phyloP scores from a whole-genome alignment of 202 grass and related monocot genomes.

The Schoenoplectus triqueter region DNA sequence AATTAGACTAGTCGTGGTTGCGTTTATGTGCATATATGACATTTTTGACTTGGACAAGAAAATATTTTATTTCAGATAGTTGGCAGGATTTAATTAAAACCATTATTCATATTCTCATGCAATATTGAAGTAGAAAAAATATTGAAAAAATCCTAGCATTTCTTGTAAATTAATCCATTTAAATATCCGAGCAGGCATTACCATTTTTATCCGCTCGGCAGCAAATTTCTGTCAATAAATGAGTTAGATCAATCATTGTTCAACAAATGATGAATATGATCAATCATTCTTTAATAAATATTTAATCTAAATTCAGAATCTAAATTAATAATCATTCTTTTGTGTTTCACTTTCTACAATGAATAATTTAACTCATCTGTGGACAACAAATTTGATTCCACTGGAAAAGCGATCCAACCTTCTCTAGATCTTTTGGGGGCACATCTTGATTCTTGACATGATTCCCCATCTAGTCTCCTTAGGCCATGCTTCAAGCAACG shows the following conservation, averaged over 20 bases:
- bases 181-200: neutral
- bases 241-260: too few relatives aligned
- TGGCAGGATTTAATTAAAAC: neutral
- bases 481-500: conserved; percentile 57
- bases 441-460: conserved; percentile 6
- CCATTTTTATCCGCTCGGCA: too few relatives aligned
- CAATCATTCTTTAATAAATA: too few relatives aligned
- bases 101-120: too few relatives aligned
- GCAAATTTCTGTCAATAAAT: too few relatives aligned
- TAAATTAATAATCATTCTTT: too few relatives aligned
- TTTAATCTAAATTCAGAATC: too few relatives aligned
- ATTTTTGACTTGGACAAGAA: neutral
- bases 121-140: neutral
- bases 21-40: neutral
- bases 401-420: neutral
- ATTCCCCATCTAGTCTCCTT: neutral
- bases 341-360: too few relatives aligned
- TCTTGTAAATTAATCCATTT: neutral
- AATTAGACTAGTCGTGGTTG: neutral
- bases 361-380: too few relatives aligned
- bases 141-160: neutral
- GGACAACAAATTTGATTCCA: too few relatives aligned
- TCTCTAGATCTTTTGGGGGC: conserved; percentile 14
- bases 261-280: too few relatives aligned
- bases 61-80: neutral